Percentiles rank a stretch among this genome's conserved stretches.
These are phyloP conservation scores for Rhododendron henanense DNA, from an alignment of 148 eudicot genomes.

Conservation along the genomic window DNA sequence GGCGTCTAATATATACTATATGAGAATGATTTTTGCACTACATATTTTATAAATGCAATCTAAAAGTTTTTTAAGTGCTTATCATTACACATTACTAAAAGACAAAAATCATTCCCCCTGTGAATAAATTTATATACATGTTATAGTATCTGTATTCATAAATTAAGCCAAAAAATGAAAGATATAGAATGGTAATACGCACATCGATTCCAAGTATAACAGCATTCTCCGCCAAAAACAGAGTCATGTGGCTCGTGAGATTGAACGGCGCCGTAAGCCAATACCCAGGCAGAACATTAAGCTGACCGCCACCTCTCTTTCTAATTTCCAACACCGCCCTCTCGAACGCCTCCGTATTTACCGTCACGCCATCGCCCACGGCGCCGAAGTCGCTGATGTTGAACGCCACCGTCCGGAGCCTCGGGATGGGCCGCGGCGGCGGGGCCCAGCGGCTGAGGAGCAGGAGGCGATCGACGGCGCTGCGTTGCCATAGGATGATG, in stretches of 20 bases:
- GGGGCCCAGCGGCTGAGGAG: constrained; percentile 26
- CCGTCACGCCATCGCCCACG: constrained; percentile 69
- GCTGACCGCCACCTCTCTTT: constrained; percentile 84
- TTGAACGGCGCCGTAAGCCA: constrained; percentile 96
- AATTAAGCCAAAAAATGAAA: background rate
- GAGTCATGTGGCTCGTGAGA: constrained; percentile 78
- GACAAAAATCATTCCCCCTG: background rate
- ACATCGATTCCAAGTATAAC: constrained; percentile 86
- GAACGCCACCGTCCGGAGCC: constrained; percentile 52
- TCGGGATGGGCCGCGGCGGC: constrained; percentile 37
- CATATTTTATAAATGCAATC: background rate
- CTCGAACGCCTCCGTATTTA: constrained; percentile 81
- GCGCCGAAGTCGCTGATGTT: constrained; percentile 80
- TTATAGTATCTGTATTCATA: too few species aligned
- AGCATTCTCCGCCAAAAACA: constrained; percentile 80
- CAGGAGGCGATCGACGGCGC: constrained; percentile 33
- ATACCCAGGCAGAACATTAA: constrained; percentile 72
- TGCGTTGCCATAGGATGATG: constrained; percentile 46
- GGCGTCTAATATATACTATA: background rate
- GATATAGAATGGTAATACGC: constrained; percentile 18
- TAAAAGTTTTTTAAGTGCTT: background rate
- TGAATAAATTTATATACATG: too few species aligned
- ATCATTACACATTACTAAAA: background rate
- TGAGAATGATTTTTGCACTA: background rate
- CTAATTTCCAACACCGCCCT: constrained; percentile 56